phyloP scores from a whole-genome alignment of 495 filamentous ascomycete genomes.

The Aspergillus ellipticus region DNA sequence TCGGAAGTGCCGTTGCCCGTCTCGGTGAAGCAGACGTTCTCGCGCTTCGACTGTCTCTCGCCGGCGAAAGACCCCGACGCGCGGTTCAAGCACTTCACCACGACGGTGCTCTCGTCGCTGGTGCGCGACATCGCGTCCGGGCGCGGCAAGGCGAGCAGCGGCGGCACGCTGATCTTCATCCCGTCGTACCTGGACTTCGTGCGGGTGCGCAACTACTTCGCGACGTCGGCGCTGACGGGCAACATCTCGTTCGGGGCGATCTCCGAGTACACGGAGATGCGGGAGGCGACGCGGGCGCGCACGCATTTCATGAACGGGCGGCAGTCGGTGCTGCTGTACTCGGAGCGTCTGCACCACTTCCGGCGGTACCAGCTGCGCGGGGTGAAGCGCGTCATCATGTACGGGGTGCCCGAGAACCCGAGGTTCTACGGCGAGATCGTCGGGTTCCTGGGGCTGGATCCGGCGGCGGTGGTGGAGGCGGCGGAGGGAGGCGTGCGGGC shows the following conservation, averaged over 20 bases:
- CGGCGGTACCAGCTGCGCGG: slow-evolving; percentile 75
- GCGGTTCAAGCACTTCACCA: slow-evolving; percentile 88
- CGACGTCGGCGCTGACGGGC: slow-evolving; percentile 62
- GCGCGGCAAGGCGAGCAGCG: slow-evolving; percentile 31
- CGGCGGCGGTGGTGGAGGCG: slow-evolving; percentile 35
- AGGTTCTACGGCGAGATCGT: slow-evolving; percentile 85
- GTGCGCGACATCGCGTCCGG: slow-evolving; percentile 50
- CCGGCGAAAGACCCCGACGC: slow-evolving; percentile 75
- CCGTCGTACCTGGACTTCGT: slow-evolving; percentile 93
- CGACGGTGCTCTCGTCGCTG: slow-evolving; percentile 70
- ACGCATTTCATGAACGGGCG: slow-evolving; percentile 82
- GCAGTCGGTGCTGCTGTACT: slow-evolving; percentile 82
- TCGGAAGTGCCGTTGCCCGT: slow-evolving; percentile 59
- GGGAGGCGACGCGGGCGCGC: slow-evolving; percentile 75
- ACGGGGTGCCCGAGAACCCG: slow-evolving; percentile 84
- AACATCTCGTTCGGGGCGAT: slow-evolving; percentile 78
- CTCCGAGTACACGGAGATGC: slow-evolving; percentile 76
- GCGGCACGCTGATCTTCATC: slow-evolving; percentile 78
- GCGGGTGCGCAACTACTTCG: slow-evolving; percentile 84
- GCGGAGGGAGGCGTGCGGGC: slow-evolving; percentile 54
- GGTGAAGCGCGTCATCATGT: slow-evolving; percentile 76
- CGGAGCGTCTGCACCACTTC: slow-evolving; percentile 93
- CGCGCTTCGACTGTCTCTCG: slow-evolving; percentile 70
- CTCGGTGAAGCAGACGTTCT: slow-evolving; percentile 80
- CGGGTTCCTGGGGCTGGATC: slow-evolving; percentile 57